Percentiles rank a stretch among this genome's conserved stretches.
These are phyloP conservation scores for Penicillium sp. DNA, from an alignment of 2,329 filamentous ascomycete genomes.

Conservation along the genomic window DNA sequence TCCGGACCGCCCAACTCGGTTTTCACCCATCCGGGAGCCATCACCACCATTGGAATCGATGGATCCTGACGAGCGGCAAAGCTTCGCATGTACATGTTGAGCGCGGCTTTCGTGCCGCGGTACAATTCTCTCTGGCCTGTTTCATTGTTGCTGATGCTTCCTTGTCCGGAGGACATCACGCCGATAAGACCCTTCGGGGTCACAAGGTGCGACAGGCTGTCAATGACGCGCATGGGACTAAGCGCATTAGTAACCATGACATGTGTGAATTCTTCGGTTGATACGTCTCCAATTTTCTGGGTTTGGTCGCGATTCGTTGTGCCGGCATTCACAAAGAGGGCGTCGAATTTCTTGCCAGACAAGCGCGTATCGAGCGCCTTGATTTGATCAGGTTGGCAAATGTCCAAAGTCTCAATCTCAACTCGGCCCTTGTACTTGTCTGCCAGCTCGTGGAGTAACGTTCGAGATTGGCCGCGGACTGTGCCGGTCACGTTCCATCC, in stretches of 20 bases:
- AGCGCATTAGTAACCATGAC: slow-evolving; percentile 6
- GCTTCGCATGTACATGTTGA: slow-evolving; percentile 6
- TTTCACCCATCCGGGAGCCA: slow-evolving; percentile 4
- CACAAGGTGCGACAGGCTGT: neutral
- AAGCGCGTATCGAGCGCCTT: neutral
- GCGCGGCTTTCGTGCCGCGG: slow-evolving; percentile 1
- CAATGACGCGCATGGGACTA: slow-evolving; percentile 5
- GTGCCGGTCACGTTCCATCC: slow-evolving; percentile 3
- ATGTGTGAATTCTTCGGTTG: slow-evolving; percentile 3
- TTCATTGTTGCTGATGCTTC: slow-evolving; percentile 5
- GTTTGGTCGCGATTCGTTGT: slow-evolving; percentile 2
- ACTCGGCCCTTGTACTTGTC: neutral
- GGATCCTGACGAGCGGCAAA: neutral
- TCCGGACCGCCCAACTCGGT: slow-evolving; percentile 1
- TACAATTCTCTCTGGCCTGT: slow-evolving; percentile 1
- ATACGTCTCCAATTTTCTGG: slow-evolving; percentile 1
- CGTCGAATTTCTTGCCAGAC: neutral
- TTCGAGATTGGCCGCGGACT: neutral
- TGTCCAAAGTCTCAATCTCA: neutral
- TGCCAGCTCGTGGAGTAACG: neutral
- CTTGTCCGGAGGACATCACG: slow-evolving; percentile 5
- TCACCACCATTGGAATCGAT: neutral
- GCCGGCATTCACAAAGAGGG: neutral
- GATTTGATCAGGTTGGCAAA: slow-evolving; percentile 3
- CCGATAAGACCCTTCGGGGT: neutral